A percentile compares a stretch with the other conserved stretches of the same genome.
Evolutionary conservation across 116 monocot species (phyloP).

Genomic region (Thalassia testudinum): DNA sequence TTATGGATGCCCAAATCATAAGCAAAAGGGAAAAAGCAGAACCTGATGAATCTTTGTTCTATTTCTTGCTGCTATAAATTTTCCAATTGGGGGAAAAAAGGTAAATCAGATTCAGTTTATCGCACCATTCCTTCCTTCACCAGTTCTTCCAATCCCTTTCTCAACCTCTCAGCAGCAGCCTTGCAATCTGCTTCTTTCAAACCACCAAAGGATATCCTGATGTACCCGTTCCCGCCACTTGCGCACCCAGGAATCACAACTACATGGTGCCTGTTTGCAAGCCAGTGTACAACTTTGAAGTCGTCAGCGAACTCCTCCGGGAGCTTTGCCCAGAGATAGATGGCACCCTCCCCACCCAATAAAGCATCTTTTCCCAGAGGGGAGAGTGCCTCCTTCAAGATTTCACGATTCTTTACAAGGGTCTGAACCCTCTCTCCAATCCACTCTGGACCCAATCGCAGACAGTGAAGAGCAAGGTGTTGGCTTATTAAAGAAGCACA

Average conservation of each 20-base stretch:
- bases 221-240: constrained; percentile 59
- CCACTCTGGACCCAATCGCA: constrained; percentile 65
- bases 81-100: too few species aligned
- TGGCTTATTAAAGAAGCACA: constrained; percentile 88
- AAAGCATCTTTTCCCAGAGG: constrained; percentile 71
- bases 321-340: constrained; percentile 94
- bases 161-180: constrained; percentile 45
- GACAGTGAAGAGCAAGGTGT: constrained; percentile 60
- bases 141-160: constrained; percentile 65
- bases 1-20: too few species aligned
- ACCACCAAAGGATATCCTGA: constrained; percentile 85
- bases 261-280: constrained; percentile 55
- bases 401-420: constrained; percentile 65
- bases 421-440: constrained; percentile 49
- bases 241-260: constrained; percentile 82
- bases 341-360: constrained; percentile 90
- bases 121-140: constrained; percentile 67
- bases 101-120: background rate
- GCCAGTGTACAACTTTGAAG: constrained; percentile 83
- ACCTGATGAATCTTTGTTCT: too few species aligned
- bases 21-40: too few species aligned
- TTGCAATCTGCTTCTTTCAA: constrained; percentile 54
- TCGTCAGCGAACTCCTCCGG: constrained; percentile 61
- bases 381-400: constrained; percentile 48
- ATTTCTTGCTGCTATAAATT: too few species aligned